These are phyloP conservation scores for Myrmaecium sp. DNA, from an alignment of 2,329 filamentous ascomycete species.

Conservation along the genomic window DNA sequence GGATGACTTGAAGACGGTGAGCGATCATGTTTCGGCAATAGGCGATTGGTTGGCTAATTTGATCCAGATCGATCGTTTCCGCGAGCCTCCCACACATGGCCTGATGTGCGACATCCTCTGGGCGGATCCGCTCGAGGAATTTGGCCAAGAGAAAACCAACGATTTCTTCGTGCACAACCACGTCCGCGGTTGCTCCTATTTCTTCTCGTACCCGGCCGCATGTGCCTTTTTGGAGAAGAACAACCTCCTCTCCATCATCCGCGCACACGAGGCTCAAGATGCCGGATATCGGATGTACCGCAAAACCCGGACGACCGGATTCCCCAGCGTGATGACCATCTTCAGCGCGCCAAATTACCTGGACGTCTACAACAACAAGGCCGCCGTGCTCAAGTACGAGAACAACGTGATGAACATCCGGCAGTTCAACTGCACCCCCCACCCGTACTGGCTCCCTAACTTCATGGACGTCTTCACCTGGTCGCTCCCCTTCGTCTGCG, in stretches of 20 bases:
- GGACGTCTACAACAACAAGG: slow-evolving; percentile 99
- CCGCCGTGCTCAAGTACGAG: slow-evolving; percentile 95
- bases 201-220: slow-evolving; percentile 95
- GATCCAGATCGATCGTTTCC: slow-evolving; percentile 79
- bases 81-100: slow-evolving; percentile 90
- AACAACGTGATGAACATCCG: slow-evolving; percentile 99
- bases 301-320: slow-evolving; percentile 93
- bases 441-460: slow-evolving; percentile 98
- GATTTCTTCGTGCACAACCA: slow-evolving; percentile 98
- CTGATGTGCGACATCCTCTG: slow-evolving; percentile 99
- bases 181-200: slow-evolving; percentile 95
- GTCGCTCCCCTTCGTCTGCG: slow-evolving; percentile 95
- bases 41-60: slow-evolving; percentile 9
- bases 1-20: slow-evolving; percentile 76
- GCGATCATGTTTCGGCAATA: slow-evolving; percentile 17
- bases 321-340: slow-evolving; percentile 99
- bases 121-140: slow-evolving; percentile 95
- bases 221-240: slow-evolving; percentile 98
- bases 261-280: slow-evolving; percentile 95
- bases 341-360: slow-evolving; percentile 98
- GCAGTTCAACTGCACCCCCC: slow-evolving; percentile 98
- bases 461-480: slow-evolving; percentile 99
- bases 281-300: slow-evolving; percentile 98
- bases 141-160: slow-evolving; percentile 94
- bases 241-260: slow-evolving; percentile 90